These are phyloP conservation scores for Zopfia rhizophila DNA, from an alignment of 2,329 filamentous ascomycete species.

Conservation along the genomic window DNA sequence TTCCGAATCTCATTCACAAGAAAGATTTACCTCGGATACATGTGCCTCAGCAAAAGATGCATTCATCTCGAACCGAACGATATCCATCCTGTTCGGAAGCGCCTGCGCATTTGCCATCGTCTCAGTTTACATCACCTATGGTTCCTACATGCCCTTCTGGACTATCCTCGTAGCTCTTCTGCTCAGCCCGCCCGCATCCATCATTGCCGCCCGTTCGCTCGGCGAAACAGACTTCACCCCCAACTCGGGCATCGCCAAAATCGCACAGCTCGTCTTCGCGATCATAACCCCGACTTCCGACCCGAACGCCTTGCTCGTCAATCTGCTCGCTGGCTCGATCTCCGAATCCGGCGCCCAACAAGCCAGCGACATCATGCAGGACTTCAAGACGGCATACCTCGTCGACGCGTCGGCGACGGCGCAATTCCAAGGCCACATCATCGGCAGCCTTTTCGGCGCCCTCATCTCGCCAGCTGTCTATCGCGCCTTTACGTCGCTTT, in stretches of 20 bases:
- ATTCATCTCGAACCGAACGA: too few relatives aligned
- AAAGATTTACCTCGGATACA: too few relatives aligned
- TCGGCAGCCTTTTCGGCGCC: neutral
- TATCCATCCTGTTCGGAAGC: too few relatives aligned
- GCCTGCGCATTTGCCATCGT: too few relatives aligned
- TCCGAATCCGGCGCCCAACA: neutral
- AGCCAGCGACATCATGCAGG: neutral
- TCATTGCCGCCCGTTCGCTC: too few relatives aligned
- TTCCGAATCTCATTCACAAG: too few relatives aligned
- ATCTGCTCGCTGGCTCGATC: neutral
- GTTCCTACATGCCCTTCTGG: too few relatives aligned
- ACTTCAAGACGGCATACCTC: slow-evolving; percentile 1
- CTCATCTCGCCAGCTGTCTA: neutral
- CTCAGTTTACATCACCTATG: too few relatives aligned
- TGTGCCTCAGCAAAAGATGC: too few relatives aligned
- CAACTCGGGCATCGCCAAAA: slow-evolving; percentile 1
- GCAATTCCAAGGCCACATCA: neutral
- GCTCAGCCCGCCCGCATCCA: too few relatives aligned
- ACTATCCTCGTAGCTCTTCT: too few relatives aligned
- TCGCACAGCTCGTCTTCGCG: neutral
- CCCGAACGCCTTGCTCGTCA: neutral
- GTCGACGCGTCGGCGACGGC: neutral
- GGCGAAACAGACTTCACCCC: neutral
- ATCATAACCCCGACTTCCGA: neutral
- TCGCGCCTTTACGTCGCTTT: neutral